These are phyloP conservation scores for Heracleum sosnowskyi DNA, from an alignment of 129 eudicot species.

Conservation along the genomic window DNA sequence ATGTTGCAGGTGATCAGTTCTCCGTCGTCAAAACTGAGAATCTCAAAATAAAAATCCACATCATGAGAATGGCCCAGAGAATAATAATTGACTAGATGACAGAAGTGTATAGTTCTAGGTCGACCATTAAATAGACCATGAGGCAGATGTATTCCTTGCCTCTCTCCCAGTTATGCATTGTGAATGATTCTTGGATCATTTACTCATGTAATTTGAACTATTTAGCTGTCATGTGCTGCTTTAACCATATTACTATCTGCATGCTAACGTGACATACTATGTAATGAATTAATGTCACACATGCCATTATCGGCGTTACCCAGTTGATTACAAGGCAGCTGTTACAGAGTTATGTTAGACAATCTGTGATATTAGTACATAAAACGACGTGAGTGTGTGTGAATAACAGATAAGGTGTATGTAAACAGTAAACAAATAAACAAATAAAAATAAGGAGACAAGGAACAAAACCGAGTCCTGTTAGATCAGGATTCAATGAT, in stretches of 20 bases:
- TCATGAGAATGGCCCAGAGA: not conserved
- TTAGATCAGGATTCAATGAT: too few species aligned
- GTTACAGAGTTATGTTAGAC: conserved; percentile 69
- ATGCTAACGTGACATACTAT: not conserved
- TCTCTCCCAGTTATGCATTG: not conserved
- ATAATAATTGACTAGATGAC: not conserved
- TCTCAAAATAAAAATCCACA: not conserved
- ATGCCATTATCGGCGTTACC: conserved; percentile 63
- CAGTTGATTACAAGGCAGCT: conserved; percentile 66
- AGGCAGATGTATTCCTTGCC: not conserved
- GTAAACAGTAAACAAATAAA: too few species aligned
- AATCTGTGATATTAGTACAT: too few species aligned
- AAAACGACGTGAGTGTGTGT: too few species aligned
- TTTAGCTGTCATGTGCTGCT: not conserved
- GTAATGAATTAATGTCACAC: conserved; percentile 1
- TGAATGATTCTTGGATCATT: not conserved
- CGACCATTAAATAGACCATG: not conserved
- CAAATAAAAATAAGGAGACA: too few species aligned
- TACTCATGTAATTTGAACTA: not conserved
- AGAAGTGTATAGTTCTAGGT: not conserved
- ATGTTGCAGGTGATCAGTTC: not conserved
- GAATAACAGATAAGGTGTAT: too few species aligned
- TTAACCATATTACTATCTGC: not conserved
- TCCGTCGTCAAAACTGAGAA: not conserved
- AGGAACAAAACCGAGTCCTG: too few species aligned